Base-by-base conservation (phyloP, 2,329 filamentous ascomycete genomes). In the Aspergillus ochraceoroseus region DNA sequence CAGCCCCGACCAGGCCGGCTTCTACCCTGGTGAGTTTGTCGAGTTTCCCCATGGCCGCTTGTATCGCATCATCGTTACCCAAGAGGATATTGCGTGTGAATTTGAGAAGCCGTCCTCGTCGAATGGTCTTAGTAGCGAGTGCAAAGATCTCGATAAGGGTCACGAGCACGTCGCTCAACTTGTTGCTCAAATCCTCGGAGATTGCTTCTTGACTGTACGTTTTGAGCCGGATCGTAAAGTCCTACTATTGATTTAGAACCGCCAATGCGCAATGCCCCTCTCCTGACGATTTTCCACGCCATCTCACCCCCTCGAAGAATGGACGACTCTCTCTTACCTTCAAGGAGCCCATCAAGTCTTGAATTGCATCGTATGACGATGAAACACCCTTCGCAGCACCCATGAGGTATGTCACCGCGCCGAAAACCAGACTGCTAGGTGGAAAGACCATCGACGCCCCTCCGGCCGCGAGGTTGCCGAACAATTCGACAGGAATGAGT, bases 121-220 rank as follows among this genome's bases (percentile, higher is more conserved):
- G 60, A 20, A 72, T 60, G 32, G 67, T 63, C 44, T 70, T 68
- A 12, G 62, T 62, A 0, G 70, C 65, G 0, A 71, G 48, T 6
- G 72, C 61, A 19, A 74, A 62, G 3, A 73, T 66, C 41, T 73
- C 64, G 23, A 74, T 68, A 0, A 74, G 43, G 0, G 67, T 62
- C 0, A 65, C 65, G 2, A 74, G 56, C 5, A 73, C 70, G 2
- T 60, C 55, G 9, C 64, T 62, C 2, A 72, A 54, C 39, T 72
- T 70, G 11, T 61, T 52, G 8, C 62, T 54, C 7, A 47, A 25
- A 17, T 41, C 41, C 1, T 29, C 32, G 3, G 41, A 41, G 2
- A 47, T 38, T 3, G 15, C 28, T 14, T 47, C 41, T 1, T 8
- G 36, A 7, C 26, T 38, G 20, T 47, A 47, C 3, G 30, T 38